phyloP scores from a whole-genome alignment of 257 asterid genomes.

The Solanum sejunctum region DNA sequence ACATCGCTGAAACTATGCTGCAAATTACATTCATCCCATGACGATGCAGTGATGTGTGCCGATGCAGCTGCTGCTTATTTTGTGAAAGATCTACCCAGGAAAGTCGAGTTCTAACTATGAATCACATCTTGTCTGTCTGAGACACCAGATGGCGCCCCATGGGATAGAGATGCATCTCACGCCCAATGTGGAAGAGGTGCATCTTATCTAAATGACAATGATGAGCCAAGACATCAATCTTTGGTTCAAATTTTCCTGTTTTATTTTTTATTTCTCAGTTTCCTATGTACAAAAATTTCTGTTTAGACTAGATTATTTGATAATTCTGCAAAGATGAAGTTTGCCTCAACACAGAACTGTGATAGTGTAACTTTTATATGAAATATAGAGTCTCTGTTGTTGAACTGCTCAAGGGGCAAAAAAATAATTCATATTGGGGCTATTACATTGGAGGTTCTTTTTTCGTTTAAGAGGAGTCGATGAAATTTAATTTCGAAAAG shows the following conservation, averaged over 20 bases:
- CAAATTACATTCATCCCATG: background rate
- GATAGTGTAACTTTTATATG: background rate
- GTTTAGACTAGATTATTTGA: background rate
- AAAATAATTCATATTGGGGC: background rate
- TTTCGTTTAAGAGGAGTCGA: background rate
- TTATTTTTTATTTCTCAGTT: background rate
- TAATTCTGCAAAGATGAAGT: background rate
- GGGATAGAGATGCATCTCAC: background rate
- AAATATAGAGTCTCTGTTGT: background rate
- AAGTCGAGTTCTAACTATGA: background rate
- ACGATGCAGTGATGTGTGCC: background rate
- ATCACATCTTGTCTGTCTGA: background rate
- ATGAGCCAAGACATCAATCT: background rate
- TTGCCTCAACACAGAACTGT: background rate
- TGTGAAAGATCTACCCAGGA: background rate
- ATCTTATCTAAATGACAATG: background rate
- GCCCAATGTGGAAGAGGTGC: background rate
- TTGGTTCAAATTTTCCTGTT: background rate
- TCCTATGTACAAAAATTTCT: background rate
- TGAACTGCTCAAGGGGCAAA: background rate
- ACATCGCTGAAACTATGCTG: constrained; percentile 9
- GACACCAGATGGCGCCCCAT: background rate
- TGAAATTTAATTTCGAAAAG: too few relatives aligned
- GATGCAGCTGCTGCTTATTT: background rate
- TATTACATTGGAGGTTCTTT: background rate